These are phyloP conservation scores for Paradendryphiella salina DNA, from an alignment of 2,329 filamentous ascomycete species.

Conservation along the genomic window DNA sequence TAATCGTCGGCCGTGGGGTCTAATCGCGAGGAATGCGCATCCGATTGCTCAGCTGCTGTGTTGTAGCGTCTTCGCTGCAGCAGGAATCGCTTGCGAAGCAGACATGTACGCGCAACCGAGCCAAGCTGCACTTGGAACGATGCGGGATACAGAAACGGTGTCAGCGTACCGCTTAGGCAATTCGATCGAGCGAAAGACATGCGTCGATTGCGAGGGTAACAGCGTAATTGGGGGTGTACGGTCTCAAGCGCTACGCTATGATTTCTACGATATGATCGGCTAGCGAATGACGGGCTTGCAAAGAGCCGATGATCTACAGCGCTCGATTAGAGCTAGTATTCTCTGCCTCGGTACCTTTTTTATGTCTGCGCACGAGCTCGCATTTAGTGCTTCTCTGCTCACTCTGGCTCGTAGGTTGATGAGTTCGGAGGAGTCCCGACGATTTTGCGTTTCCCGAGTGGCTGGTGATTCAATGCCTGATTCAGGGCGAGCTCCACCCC, in stretches of 20 bases:
- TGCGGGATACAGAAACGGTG: constrained; percentile 53
- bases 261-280: constrained; percentile 5
- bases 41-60: constrained; percentile 17
- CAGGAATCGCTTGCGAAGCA: constrained; percentile 17
- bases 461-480: neutral
- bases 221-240: neutral
- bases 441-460: neutral
- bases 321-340: constrained; percentile 1
- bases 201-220: constrained; percentile 15
- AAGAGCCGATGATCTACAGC: constrained; percentile 7
- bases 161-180: constrained; percentile 44
- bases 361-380: neutral
- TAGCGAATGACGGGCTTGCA: constrained; percentile 8
- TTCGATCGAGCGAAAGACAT: constrained; percentile 39
- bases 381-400: neutral
- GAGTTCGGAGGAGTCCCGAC: neutral
- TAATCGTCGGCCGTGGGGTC: constrained; percentile 87
- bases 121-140: constrained; percentile 34
- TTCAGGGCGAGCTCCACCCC: neutral
- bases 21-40: constrained; percentile 52
- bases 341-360: neutral
- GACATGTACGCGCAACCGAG: constrained; percentile 27
- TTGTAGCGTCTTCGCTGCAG: constrained; percentile 36
- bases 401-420: neutral
- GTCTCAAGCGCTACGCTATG: neutral